A percentile compares a stretch with the other conserved stretches of the same genome.
phyloP scores from a whole-genome alignment of 441 rosid genomes.

The Pelargonium myrrhifolium region DNA sequence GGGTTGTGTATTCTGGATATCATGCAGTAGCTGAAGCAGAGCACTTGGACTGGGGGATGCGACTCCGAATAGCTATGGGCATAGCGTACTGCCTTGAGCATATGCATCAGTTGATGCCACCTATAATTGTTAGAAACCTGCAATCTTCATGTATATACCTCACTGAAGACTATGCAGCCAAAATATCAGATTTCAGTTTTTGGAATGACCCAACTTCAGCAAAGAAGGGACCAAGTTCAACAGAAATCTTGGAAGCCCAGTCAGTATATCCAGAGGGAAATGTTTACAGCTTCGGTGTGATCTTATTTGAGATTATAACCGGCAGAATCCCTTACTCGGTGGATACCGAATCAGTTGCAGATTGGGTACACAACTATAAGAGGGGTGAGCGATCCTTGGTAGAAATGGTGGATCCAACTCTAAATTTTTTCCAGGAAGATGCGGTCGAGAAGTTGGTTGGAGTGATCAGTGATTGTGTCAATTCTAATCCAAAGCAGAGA shows the following conservation, averaged over 20 bases:
- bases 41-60: slow-evolving; percentile 78
- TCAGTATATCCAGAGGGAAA: slow-evolving; percentile 37
- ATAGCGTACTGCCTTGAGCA: slow-evolving; percentile 85
- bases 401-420: slow-evolving; percentile 58
- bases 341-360: slow-evolving; percentile 32
- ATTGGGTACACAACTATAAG: slow-evolving; percentile 35
- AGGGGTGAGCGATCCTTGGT: slow-evolving; percentile 24
- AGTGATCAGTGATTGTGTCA: slow-evolving; percentile 56
- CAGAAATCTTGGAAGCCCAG: slow-evolving; percentile 35
- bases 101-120: slow-evolving; percentile 78
- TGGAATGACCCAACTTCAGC: slow-evolving; percentile 37
- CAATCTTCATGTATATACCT: slow-evolving; percentile 63
- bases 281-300: slow-evolving; percentile 54
- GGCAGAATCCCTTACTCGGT: slow-evolving; percentile 48
- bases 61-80: slow-evolving; percentile 81
- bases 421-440: slow-evolving; percentile 45
- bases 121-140: slow-evolving; percentile 47
- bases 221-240: slow-evolving; percentile 34
- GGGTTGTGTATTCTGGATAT: slow-evolving; percentile 10
- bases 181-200: slow-evolving; percentile 70
- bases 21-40: slow-evolving; percentile 72
- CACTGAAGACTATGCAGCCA: slow-evolving; percentile 90
- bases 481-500: slow-evolving; percentile 49
- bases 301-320: slow-evolving; percentile 64
- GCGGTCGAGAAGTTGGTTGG: slow-evolving; percentile 43